Percentiles rank a stretch among this genome's conserved stretches.
Conservation (phyloP, 176 grass and related monocot genomes). For the Musa beccarii region DNA sequence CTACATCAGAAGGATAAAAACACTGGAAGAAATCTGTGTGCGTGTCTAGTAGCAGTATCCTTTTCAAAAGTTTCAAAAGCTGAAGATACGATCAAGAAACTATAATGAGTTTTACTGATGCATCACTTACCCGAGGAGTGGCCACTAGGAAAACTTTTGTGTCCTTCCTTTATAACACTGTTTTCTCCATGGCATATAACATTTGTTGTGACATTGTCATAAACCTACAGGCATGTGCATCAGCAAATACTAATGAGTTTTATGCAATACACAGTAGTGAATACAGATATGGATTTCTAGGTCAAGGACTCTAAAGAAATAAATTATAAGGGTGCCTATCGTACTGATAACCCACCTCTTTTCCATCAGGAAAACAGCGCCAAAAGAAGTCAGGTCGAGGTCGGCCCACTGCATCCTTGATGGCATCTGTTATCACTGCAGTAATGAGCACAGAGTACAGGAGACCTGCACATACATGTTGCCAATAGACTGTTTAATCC, state of each 20-base stretch:
- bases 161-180: slow-evolving; percentile 88
- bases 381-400: slow-evolving; percentile 94
- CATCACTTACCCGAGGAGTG: slow-evolving; percentile 59
- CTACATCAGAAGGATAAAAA: no score
- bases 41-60: no score
- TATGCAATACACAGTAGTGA: not conserved
- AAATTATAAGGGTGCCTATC: slow-evolving; percentile 8
- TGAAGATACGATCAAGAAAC: not conserved
- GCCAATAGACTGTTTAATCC: not conserved
- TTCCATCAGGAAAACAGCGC: slow-evolving; percentile 97
- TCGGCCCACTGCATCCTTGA: slow-evolving; percentile 84
- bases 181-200: slow-evolving; percentile 82
- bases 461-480: slow-evolving; percentile 39
- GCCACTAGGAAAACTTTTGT: slow-evolving; percentile 94
- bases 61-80: not conserved
- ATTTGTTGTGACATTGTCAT: slow-evolving; percentile 65
- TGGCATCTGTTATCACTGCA: slow-evolving; percentile 84
- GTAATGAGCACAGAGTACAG: slow-evolving; percentile 93
- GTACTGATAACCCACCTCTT: slow-evolving; percentile 36
- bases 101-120: not conserved
- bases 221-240: slow-evolving; percentile 28
- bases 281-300: not conserved
- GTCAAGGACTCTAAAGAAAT: not conserved
- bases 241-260: slow-evolving; percentile 5
- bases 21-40: no score